Base-by-base conservation (phyloP, 2,329 filamentous ascomycete species). In the Aspergillus sp. region DNA sequence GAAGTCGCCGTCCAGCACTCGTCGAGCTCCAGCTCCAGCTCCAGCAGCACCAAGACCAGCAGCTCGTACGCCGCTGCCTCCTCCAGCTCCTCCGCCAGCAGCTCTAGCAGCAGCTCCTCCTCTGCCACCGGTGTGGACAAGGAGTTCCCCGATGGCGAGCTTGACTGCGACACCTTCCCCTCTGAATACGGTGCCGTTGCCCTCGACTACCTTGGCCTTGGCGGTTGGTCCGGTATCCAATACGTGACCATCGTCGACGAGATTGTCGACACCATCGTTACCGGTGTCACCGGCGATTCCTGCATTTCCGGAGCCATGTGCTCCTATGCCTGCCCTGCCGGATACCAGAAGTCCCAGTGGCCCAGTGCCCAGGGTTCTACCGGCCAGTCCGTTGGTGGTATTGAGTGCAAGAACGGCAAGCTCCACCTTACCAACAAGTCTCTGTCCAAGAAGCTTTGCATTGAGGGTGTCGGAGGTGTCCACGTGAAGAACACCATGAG, bases 271-370 rank as follows among this genome's bases (percentile, higher is more conserved):
- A 84, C 85, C 62, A 91, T 93, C 62, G 81, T 85, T 54, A 88
- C 87, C 42, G 86, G 84, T 25, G 77, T 88, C 50, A 80, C 80
- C 17, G 90, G 88, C 15, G 78, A 85, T 15, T 77, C 77, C 62
- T 94, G 91, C 79, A 75, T 70, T 8, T 70, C 81, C 8, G 88
- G 87, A 52, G 79, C 82, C 60, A 92, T 93, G 83, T 97, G 94
- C 83, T 96, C 93, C 2, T 98, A 98, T 72, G 88, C 91, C 59
- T 99, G 95, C 82, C 90, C 91, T n/a, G 79, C 88, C 27, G 94
- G 94, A 49, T 96, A 95, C 78, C 88, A 95, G 77, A 97, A 97
- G 85, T 85, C 89, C 3, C 94, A 98, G 75, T 98, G 92, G 90
- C 92, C 95, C 50, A 68, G 73, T 1, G 82, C 84, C 36, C 95